Evolutionary conservation across 768 basidiomycete genomes (phyloP), one percentile per base, ranked within the genome.

Genomic region (Rhizopogon roseolus): DNA sequence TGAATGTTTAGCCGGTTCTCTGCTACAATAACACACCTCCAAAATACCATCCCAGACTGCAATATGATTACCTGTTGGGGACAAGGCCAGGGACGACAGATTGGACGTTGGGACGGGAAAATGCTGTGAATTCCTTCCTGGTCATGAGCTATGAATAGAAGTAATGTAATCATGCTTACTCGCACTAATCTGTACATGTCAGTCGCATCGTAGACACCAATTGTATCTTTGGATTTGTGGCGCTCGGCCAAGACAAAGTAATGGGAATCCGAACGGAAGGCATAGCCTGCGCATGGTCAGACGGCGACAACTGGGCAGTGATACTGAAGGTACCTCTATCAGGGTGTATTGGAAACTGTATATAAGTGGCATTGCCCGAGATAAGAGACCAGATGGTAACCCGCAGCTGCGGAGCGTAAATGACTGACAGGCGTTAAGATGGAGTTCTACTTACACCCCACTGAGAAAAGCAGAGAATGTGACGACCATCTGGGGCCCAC

Each of bases 241-340:
- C 91, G 79, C 65, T 97, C 94, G 5, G 88, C 93, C 5, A 96
- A 72, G 22, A 93, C 73, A 61, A 96, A 86, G 67, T 94, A 94
- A 11, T 85, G 83, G 2, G 86, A 86, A 70, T 95, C 92, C 29
- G 81, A 67, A 41, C 88, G 81, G 65, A 92, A 93, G 25, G 86
- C 77, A 67, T 86, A 90, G 37, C 87, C 90, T 92, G 52, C 39
- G 41, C 27, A 36, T 53, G 39, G 25, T 57, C 56, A 50, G 45
- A 25, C 41, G 0, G 49, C 4, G 6, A 22, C 37, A 44, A 13
- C 40, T 10, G 22, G n/a, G 44, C 7, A 17, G 40, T 25, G 36
- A 27, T 22, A 38, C 36, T 27, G 6, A 16, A 49, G 11, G 44
- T 67, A 90, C 90, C 90, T 81, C 77, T 80, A 62, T 89, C 88